These are phyloP conservation scores for Venturia oleaginea DNA, from an alignment of 2,329 filamentous ascomycete genomes.

Conservation along the genomic window DNA sequence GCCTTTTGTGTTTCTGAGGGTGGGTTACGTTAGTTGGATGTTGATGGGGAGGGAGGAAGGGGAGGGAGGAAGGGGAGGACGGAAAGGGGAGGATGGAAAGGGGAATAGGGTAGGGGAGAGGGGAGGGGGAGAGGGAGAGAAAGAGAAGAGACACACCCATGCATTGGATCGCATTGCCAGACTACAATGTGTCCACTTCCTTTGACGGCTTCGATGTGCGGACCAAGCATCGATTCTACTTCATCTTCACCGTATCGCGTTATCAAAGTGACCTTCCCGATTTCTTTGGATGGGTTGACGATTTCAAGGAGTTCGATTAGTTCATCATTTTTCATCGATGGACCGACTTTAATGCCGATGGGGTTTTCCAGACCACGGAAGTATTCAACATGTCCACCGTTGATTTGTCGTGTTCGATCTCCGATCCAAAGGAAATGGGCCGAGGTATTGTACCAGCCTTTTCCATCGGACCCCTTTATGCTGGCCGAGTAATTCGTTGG, in stretches of 20 bases:
- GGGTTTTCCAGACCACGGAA: constrained; percentile 95
- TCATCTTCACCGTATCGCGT: constrained; percentile 82
- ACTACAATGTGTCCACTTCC: constrained; percentile 68
- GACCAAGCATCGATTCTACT: constrained; percentile 65
- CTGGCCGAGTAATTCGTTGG: constrained; percentile 40
- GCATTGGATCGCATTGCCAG: constrained; percentile 99
- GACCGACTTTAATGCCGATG: constrained; percentile 92
- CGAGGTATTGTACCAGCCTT: constrained; percentile 84
- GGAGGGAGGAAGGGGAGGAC: too few species aligned
- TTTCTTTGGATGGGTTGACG: constrained; percentile 72
- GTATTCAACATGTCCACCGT: constrained; percentile 92
- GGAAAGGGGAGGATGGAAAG: too few species aligned
- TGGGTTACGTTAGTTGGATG: neutral
- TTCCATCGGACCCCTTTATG: constrained; percentile 27
- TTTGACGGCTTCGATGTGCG: constrained; percentile 83
- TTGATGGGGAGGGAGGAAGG: too few species aligned
- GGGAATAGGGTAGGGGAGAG: too few species aligned
- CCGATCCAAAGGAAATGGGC: constrained; percentile 98
- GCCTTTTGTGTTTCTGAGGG: constrained; percentile 46
- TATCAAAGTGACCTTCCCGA: constrained; percentile 92
- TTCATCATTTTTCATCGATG: constrained; percentile 68
- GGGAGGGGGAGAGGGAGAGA: too few species aligned
- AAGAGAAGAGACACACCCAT: constrained; percentile 46
- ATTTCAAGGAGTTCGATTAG: constrained; percentile 71
- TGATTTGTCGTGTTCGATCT: constrained; percentile 86